A percentile compares a stretch with the other conserved stretches of the same genome.
Conservation (phyloP, 495 filamentous ascomycete genomes). For the Neurospora sp. region DNA sequence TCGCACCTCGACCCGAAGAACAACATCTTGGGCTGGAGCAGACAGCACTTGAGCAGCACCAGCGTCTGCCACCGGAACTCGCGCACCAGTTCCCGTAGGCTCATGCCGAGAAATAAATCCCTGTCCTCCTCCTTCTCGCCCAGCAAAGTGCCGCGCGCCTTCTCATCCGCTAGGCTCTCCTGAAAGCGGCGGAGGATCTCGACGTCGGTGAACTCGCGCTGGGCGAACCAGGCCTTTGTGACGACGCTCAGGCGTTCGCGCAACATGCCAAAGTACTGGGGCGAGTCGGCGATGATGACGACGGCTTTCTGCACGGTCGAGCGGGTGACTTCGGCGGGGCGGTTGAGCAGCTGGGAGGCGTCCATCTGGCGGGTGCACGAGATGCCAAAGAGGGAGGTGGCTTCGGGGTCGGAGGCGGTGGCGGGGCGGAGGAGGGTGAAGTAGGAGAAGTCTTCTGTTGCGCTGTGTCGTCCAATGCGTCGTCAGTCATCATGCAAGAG, state of each 20-base stretch:
- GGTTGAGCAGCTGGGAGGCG: conserved; percentile 60
- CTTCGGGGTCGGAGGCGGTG: conserved; percentile 33
- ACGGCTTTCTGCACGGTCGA: conserved; percentile 97
- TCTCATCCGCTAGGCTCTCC: conserved; percentile 64
- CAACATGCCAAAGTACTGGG: conserved; percentile 67
- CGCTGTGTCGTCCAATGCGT: conserved; percentile 31
- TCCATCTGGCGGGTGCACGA: conserved; percentile 90
- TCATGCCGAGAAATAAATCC: conserved; percentile 87
- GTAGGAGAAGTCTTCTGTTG: conserved; percentile 93
- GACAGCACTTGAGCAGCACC: conserved; percentile 83
- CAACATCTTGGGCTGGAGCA: conserved; percentile 98
- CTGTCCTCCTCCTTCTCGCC: conserved; percentile 56
- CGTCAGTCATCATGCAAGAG: not conserved
- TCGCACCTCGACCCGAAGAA: conserved; percentile 96
- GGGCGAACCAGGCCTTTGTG: conserved; percentile 91
- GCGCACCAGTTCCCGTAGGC: conserved; percentile 81
- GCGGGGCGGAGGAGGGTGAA: conserved; percentile 78
- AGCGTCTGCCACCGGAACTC: conserved; percentile 91
- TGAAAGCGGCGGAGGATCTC: conserved; percentile 67
- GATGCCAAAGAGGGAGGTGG: conserved; percentile 87
- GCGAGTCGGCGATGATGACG: conserved; percentile 89
- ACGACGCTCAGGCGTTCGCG: conserved; percentile 80
- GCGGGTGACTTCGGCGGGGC: conserved; percentile 81
- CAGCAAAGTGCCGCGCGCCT: conserved; percentile 44
- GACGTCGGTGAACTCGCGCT: conserved; percentile 61